These are phyloP conservation scores for Priceomyces haplophilus DNA, from an alignment of 805 yeast genomes.

Conservation along the genomic window DNA sequence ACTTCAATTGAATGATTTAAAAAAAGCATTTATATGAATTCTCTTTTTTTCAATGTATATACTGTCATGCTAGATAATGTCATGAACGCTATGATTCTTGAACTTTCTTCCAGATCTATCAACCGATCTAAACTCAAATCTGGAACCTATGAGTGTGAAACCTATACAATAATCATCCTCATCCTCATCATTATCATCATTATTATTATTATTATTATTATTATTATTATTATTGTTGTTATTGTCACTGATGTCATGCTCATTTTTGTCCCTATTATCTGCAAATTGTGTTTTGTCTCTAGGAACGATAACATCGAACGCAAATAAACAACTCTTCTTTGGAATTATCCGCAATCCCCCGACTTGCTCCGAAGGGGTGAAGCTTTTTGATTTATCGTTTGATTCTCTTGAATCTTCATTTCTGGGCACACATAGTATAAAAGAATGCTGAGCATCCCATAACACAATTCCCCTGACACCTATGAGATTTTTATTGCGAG, in stretches of 20 bases:
- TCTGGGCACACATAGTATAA: constrained; percentile 57
- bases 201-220: constrained; percentile 1
- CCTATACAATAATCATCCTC: constrained; percentile 40
- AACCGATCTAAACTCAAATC: constrained; percentile 69
- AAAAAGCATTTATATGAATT: constrained; percentile 10
- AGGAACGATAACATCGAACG: constrained; percentile 37
- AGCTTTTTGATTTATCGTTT: constrained; percentile 23
- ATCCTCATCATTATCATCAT: constrained; percentile 14
- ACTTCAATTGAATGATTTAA: constrained; percentile 20
- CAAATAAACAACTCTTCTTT: constrained; percentile 66
- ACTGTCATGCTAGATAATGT: constrained; percentile 26
- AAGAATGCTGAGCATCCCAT: constrained; percentile 78
- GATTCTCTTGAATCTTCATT: constrained; percentile 29
- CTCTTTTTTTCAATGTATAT: too few species aligned
- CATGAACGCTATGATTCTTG: constrained; percentile 73
- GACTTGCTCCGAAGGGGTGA: constrained; percentile 30
- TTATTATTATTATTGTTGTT: too few species aligned
- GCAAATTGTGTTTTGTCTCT: background rate
- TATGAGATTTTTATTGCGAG: constrained; percentile 53
- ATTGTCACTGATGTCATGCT: background rate
- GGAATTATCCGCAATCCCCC: constrained; percentile 69
- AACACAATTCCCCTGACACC: constrained; percentile 74
- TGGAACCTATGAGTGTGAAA: constrained; percentile 73
- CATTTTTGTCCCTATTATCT: too few species aligned
- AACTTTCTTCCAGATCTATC: constrained; percentile 85